Conservation (phyloP, 495 filamentous ascomycete species). For the Choiromyces venosus region DNA sequence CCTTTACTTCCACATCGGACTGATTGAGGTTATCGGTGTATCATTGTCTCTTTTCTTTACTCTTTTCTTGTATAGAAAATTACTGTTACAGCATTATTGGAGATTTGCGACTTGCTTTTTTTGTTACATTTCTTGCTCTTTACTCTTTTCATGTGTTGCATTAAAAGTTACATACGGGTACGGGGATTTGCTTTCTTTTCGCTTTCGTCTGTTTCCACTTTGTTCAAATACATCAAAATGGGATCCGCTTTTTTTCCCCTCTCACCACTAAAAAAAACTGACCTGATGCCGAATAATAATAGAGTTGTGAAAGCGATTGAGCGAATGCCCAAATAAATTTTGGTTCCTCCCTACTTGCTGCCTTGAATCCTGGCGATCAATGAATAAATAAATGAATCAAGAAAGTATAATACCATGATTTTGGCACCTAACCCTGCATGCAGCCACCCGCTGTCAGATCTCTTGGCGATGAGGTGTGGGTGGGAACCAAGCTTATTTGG, state of each 20-base stretch:
- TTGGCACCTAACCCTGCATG: background rate
- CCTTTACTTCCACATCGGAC: too few species aligned
- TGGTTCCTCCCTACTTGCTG: background rate
- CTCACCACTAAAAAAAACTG: too few species aligned
- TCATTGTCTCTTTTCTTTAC: background rate
- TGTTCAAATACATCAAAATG: too few species aligned
- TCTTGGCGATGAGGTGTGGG: background rate
- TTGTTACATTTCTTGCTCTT: slow-evolving; percentile 7
- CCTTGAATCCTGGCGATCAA: background rate
- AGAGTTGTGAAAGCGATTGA: background rate
- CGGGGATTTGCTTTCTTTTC: background rate
- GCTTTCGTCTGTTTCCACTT: background rate
- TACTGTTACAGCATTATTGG: background rate
- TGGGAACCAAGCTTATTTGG: background rate
- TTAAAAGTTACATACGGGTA: background rate
- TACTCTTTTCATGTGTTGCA: background rate
- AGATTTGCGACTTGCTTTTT: background rate
- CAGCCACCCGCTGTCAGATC: background rate
- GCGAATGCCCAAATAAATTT: too few species aligned
- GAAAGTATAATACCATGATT: background rate
- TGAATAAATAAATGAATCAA: too few species aligned
- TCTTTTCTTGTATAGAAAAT: background rate
- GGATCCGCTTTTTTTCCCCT: background rate
- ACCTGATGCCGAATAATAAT: background rate
- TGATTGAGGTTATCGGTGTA: background rate